Percentiles rank a stretch among this genome's conserved stretches.
Conservation (phyloP, 345 rosid genomes). For the Trapa incisa region DNA sequence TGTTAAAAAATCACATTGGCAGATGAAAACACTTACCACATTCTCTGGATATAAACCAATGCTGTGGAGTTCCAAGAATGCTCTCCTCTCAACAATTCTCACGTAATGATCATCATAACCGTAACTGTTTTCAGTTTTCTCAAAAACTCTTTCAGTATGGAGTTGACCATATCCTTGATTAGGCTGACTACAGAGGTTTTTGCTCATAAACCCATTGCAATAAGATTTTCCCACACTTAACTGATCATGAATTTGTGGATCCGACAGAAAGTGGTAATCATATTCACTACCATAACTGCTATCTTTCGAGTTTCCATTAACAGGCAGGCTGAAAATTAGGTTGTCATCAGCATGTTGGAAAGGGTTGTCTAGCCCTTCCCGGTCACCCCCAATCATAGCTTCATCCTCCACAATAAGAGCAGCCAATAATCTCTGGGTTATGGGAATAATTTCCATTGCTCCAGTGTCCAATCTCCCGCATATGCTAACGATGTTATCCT, state of each 20-base stretch:
- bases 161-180: constrained; percentile 7
- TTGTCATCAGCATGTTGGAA: constrained; percentile 16
- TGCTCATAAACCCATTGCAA: constrained; percentile 18
- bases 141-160: constrained; percentile 10
- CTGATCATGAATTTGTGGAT: constrained; percentile 19
- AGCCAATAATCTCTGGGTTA: constrained; percentile 48
- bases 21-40: constrained; percentile 23
- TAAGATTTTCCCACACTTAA: constrained; percentile 10
- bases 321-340: constrained; percentile 11
- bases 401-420: constrained; percentile 44
- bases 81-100: constrained; percentile 32
- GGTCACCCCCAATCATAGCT: constrained; percentile 23
- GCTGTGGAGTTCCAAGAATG: constrained; percentile 40
- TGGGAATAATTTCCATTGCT: constrained; percentile 23
- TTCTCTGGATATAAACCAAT: constrained; percentile 33
- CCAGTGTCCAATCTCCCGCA: constrained; percentile 14
- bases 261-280: constrained; percentile 16
- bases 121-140: constrained; percentile 9
- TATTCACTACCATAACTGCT: constrained; percentile 19
- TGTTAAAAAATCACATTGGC: not conserved
- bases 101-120: constrained; percentile 22
- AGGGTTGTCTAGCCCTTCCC: constrained; percentile 17
- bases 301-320: constrained; percentile 14
- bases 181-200: constrained; percentile 9
- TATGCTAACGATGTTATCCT: constrained; percentile 6